Base-by-base conservation (phyloP, 371 early-diverging fungal species). In the Funneliformis caledonium region DNA sequence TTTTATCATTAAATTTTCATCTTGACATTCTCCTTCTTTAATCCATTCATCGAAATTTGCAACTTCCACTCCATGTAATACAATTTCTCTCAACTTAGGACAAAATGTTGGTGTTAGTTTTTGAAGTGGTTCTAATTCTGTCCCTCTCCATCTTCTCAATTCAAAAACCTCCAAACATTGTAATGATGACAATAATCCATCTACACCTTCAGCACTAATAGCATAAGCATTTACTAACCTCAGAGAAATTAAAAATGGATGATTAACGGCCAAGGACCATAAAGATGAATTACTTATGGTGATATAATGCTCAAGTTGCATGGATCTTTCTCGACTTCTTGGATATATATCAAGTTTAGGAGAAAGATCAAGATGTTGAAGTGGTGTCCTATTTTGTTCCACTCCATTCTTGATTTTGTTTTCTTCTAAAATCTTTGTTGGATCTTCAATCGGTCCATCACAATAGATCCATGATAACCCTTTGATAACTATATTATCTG, bases 161-260 rank as follows among this genome's bases (percentile, higher is more conserved):
- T 74, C 74, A 8, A 74, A 74, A 16, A 52, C 19, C 56, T 74
- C 74, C 33, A 74, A 22, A 74, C 45, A 60, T 31, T 43, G 50
- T 26, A 74, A 52, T 37, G 26, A 22, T 31, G 59, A 74, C 14
- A 74, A 52, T 45, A 74, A 33, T 37, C 12, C 60, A 74, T 74
- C 74, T 14, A 74, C 19, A 14, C 74, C 74, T 74, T 60, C 43
- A 42, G 74, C 74, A 50, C 37, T 74, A 11, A 74, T 74, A 33
- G 52, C 59, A 26, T 50, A 74, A 56, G 74, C 56, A 59, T 74
- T 74, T 12, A 74, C 33, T 59, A 74, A 10, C 10, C 74, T 50
- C n/a, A 74, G 42, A 56, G 74, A 56, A 74, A 74, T 52, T 42
- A 74, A 74, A 74, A 56, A 56, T 11, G 60, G 74, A 60, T 74